Conservation (phyloP, 164 flowering plant genomes). For the Macadamia integrifolia region DNA sequence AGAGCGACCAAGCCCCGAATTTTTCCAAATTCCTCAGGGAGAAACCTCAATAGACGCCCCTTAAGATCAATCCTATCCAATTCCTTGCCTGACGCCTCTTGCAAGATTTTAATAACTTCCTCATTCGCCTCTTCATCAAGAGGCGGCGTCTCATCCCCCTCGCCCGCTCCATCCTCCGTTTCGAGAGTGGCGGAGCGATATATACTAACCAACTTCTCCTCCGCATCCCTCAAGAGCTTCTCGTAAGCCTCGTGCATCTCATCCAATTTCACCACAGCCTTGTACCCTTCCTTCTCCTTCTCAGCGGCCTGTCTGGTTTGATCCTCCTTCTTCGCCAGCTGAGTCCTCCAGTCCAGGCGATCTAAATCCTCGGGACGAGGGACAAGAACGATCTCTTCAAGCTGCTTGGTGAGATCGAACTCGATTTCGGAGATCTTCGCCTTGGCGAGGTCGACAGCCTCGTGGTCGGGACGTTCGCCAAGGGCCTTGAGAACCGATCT, state of each 20-base stretch:
- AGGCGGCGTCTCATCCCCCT: constrained; percentile 1
- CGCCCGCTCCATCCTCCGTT: constrained; percentile 13
- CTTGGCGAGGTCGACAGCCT: too few species aligned
- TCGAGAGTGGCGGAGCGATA: constrained; percentile 34
- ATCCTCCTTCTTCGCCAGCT: constrained; percentile 36
- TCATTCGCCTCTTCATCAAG: constrained; percentile 52
- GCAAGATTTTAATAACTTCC: constrained; percentile 63
- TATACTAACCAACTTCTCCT: constrained; percentile 55
- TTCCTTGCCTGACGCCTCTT: constrained; percentile 35
- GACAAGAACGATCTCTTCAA: constrained; percentile 43
- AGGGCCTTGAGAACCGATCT: too few species aligned
- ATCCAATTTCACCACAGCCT: constrained; percentile 56
- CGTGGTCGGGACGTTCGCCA: too few species aligned
- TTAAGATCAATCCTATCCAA: constrained; percentile 61
- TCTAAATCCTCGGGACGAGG: constrained; percentile 34
- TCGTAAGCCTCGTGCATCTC: constrained; percentile 80
- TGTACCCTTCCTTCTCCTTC: constrained; percentile 45
- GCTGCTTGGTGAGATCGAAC: constrained; percentile 20
- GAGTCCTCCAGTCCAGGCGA: constrained; percentile 34
- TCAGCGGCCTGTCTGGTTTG: constrained; percentile 37
- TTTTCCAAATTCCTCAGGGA: constrained; percentile 85
- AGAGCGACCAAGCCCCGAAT: constrained; percentile 47
- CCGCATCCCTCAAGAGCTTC: constrained; percentile 66
- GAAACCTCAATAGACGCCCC: constrained; percentile 36
- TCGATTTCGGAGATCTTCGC: constrained; percentile 3